These are phyloP conservation scores for Ceratobasidium sp. DNA, from an alignment of 1,284 basidiomycete genomes.

Conservation along the genomic window DNA sequence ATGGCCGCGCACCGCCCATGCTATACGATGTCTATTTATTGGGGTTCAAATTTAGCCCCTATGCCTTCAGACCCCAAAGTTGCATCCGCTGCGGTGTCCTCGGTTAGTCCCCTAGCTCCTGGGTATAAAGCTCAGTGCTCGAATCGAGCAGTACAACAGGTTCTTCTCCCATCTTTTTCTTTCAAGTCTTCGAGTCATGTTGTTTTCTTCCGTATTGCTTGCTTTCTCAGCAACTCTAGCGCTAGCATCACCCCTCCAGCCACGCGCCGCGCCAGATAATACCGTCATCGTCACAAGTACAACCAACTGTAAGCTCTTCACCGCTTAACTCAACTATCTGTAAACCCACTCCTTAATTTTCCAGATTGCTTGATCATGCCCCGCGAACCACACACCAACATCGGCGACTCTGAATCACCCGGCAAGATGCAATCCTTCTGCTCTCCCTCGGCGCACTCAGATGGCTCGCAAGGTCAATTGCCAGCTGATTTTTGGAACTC, in stretches of 20 bases:
- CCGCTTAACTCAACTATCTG: background rate
- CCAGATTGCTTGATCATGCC: conserved; percentile 38
- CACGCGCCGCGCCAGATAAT: conserved; percentile 24
- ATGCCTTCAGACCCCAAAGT: too few species aligned
- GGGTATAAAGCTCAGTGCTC: too few species aligned
- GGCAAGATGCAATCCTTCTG: conserved; percentile 46
- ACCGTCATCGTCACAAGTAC: conserved; percentile 22
- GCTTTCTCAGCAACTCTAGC: conserved; percentile 9
- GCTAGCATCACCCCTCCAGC: conserved; percentile 26
- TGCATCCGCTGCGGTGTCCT: too few species aligned
- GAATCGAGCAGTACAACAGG: too few species aligned
- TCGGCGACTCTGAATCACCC: conserved; percentile 44
- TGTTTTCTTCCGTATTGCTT: conserved; percentile 17
- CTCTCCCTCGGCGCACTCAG: conserved; percentile 21
- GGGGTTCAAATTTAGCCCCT: too few species aligned
- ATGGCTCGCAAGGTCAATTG: conserved; percentile 34
- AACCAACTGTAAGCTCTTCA: background rate
- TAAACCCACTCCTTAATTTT: too few species aligned
- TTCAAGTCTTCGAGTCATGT: too few species aligned
- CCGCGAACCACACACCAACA: conserved; percentile 42
- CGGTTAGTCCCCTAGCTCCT: too few species aligned
- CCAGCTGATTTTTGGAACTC: conserved; percentile 44
- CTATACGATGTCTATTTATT: too few species aligned
- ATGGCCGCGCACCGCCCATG: too few species aligned
- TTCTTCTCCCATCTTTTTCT: too few species aligned